Conservation (phyloP, 345 rosid species). For the Passiflora organensis region DNA sequence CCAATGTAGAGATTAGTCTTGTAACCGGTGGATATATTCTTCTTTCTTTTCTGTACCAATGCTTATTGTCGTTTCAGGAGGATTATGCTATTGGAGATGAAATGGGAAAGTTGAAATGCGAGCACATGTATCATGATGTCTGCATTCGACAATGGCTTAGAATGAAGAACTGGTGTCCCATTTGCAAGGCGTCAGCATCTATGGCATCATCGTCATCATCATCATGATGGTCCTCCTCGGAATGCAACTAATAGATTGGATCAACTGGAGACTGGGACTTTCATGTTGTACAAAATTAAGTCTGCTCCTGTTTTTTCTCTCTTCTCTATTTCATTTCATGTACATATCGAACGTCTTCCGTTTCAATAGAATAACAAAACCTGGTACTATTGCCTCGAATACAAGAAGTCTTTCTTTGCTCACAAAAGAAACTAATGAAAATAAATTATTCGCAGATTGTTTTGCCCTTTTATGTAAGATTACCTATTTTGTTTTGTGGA, state of each 20-base stretch:
- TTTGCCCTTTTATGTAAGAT: not conserved
- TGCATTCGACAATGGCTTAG: conserved; percentile 83
- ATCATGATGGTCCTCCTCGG: conserved; percentile 5
- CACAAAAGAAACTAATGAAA: conserved; percentile 8
- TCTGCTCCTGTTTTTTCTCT: conserved; percentile 5
- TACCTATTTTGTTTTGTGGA: not conserved
- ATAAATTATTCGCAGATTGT: conserved; percentile 11
- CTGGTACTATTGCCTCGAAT: conserved; percentile 10
- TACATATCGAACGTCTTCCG: conserved; percentile 26
- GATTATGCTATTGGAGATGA: conserved; percentile 73
- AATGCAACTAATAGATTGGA: conserved; percentile 4
- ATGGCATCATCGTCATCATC: conserved; percentile 23
- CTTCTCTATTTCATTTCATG: conserved; percentile 12
- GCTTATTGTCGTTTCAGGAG: conserved; percentile 50
- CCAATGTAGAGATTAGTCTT: too few relatives aligned
- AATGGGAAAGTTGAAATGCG: conserved; percentile 70
- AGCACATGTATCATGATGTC: conserved; percentile 58
- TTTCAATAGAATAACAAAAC: conserved; percentile 30
- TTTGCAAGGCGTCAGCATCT: conserved; percentile 72
- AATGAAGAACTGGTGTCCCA: conserved; percentile 93
- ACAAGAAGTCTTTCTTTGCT: conserved; percentile 4
- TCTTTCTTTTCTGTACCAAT: too few relatives aligned
- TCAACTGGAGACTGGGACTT: conserved; percentile 14
- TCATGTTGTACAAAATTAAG: conserved; percentile 34
- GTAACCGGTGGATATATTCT: too few relatives aligned